Conservation (phyloP, 163 green algal genomes). For the Prototheca wickerhamii region DNA sequence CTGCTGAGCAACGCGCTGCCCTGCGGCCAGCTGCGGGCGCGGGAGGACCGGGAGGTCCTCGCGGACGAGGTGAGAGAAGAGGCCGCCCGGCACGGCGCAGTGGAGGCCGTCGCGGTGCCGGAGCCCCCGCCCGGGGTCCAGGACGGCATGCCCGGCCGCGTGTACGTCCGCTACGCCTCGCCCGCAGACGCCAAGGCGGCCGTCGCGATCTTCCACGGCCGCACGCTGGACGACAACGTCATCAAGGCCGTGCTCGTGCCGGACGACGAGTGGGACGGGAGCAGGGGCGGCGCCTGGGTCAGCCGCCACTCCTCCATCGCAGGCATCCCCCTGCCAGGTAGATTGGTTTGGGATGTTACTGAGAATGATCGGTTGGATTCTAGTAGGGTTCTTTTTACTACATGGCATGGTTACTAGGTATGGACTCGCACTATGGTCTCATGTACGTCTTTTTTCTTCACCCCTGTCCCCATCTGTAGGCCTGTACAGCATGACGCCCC, state of each 20-base stretch:
- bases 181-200: conserved; percentile 24
- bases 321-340: conserved; percentile 26
- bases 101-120: conserved; percentile 29
- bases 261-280: conserved; percentile 28
- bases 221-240: conserved; percentile 37
- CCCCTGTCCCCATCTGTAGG: conserved; percentile 1
- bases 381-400: too few relatives aligned
- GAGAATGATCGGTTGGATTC: background rate
- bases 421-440: too few relatives aligned
- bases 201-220: conserved; percentile 36
- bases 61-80: conserved; percentile 41
- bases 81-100: conserved; percentile 29
- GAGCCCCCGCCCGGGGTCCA: conserved; percentile 16
- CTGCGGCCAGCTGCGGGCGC: conserved; percentile 34
- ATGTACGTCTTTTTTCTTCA: background rate
- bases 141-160: conserved; percentile 23
- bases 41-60: conserved; percentile 38
- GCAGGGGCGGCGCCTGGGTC: conserved; percentile 18
- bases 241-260: conserved; percentile 26
- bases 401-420: too few relatives aligned
- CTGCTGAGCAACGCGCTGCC: conserved; percentile 58
- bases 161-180: conserved; percentile 36
- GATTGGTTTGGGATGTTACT: background rate
- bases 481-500: conserved; percentile 20
- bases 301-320: conserved; percentile 13